Evolutionary conservation across 768 basidiomycete species (phyloP), one percentile per base, ranked within the genome.

Genomic region (Lactarius akahatsu): DNA sequence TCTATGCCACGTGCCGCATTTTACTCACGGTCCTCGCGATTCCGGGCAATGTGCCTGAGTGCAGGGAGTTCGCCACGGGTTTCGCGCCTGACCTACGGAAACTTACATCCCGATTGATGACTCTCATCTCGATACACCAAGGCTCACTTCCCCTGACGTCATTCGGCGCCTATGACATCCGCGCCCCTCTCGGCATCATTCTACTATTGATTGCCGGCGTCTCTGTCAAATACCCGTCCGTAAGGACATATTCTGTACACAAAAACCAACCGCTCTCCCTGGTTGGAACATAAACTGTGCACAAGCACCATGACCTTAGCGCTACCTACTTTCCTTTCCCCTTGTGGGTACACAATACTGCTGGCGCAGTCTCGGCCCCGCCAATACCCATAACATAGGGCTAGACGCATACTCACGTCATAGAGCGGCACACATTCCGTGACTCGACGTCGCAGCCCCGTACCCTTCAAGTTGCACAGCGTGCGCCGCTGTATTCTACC

Each of bases 51-150:
- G 61, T 66, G 57, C 65, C 65, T 66, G 64, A 30, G 5, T 8
- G 20, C 11, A 20, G 20, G 7, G 36, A 47, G 38, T 20, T 38
- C n/a, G 59, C 59, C 23, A 56, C 34, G 52, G 26, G 0, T 47
- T 63, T 61, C 62, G 66, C 66, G 66, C 66, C 66, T 32, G 41
- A 38, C 57, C 11, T 20, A 30, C 58, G 66, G 66, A 60, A 67
- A 63, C 62, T 67, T 56, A 63, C 66, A 59, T 69, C 65, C 68
- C 57, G 52, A 67, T 69, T 63, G 2, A 59, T 52, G 40, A 20
- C 30, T 0, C 54, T 20, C 56, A 63, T 68, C 69, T 59, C 66
- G 59, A 68, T 66, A 58, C 28, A 40, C n/a, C 8, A 55, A 55
- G 13, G 26, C 40, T 26, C 57, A 26, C 57, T 32, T 64, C 52